phyloP scores from a whole-genome alignment of 106 monocot species.

The Dioscorea alata region DNA sequence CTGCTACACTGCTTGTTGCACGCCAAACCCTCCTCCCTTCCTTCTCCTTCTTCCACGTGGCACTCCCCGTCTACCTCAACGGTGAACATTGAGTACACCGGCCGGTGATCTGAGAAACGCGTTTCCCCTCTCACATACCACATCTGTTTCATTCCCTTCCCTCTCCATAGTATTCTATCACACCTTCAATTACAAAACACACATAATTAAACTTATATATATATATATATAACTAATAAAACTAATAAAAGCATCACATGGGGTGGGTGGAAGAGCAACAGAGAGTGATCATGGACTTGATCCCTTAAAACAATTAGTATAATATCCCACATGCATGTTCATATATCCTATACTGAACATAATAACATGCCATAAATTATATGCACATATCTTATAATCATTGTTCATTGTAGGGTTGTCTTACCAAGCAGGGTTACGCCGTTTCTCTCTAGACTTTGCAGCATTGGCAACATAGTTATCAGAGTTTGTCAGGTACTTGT shows the following conservation, averaged over 20 bases:
- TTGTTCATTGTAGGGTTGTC: background rate
- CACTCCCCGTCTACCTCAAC: constrained; percentile 11
- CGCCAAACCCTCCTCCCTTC: too few species aligned
- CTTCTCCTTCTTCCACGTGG: background rate
- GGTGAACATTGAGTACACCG: constrained; percentile 69
- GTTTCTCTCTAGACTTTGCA: constrained; percentile 43
- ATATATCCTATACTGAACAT: too few species aligned
- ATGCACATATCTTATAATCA: too few species aligned
- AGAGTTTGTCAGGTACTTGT: constrained; percentile 72
- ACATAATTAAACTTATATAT: too few species aligned
- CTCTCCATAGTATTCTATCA: constrained; percentile 82
- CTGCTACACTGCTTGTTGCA: background rate
- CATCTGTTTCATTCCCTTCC: constrained; percentile 57
- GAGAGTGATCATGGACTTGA: too few species aligned
- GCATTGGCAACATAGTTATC: constrained; percentile 40
- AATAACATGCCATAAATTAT: too few species aligned
- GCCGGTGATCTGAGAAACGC: constrained; percentile 76
- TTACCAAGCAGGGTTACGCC: constrained; percentile 80
- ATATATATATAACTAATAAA: too few species aligned
- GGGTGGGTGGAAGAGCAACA: too few species aligned
- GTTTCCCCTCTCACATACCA: constrained; percentile 76
- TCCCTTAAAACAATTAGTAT: too few species aligned
- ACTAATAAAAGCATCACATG: too few species aligned
- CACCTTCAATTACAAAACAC: constrained; percentile 40
- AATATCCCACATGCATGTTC: too few species aligned